Evolutionary conservation across 768 basidiomycete genomes (phyloP), one percentile per base, ranked within the genome.

Genomic region (Leccinum sublutescens): DNA sequence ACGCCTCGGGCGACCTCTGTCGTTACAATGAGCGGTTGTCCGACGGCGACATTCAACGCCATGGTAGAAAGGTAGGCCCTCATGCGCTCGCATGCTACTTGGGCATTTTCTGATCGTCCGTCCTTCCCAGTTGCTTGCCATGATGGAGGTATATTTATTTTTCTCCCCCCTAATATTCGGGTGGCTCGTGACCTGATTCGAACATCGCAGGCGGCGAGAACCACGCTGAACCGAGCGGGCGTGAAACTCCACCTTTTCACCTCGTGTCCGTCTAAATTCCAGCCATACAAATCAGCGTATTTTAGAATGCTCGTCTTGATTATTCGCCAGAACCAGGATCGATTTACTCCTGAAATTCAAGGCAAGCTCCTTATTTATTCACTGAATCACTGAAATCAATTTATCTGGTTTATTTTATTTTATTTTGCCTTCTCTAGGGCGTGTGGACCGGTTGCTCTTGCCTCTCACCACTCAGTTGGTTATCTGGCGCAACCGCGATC

Each of bases 91-190:
- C 49, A 59, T 34, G 33, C 21, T 3, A 5, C 25, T 53, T 5
- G 4, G 34, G 43, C 55, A 19, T 47, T 56, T 54, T 62, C 58
- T 65, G 33, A 65, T 25, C 43, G 2, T 27, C 15, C 29, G 48
- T 31, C n/a, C 54, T 43, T 53, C 29, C 51, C 62, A 85, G 83
- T 74, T 85, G 53, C 74, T 85, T 53, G 71, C 75, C 23, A 62
- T 85, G 59, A 72, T 79, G 50, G 82, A 85, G 82, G 83, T 85
- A 76, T 72, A 58, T 63, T 64, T 60, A 59, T 53, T 56, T 64
- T 48, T 21, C 61, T 54, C 31, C 34, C 10, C n/a, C 43, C 43
- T 19, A 19, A 43, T 23, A 12, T 33, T 56, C 21, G 57, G 27
- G 38, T 40, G 49, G 36, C 12, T 45, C 19, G 2, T 31, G 12